Evolutionary conservation across 2,329 filamentous ascomycete genomes (phyloP), one percentile per base, ranked within the genome.

Genomic region (Aurifilum marmelostoma): DNA sequence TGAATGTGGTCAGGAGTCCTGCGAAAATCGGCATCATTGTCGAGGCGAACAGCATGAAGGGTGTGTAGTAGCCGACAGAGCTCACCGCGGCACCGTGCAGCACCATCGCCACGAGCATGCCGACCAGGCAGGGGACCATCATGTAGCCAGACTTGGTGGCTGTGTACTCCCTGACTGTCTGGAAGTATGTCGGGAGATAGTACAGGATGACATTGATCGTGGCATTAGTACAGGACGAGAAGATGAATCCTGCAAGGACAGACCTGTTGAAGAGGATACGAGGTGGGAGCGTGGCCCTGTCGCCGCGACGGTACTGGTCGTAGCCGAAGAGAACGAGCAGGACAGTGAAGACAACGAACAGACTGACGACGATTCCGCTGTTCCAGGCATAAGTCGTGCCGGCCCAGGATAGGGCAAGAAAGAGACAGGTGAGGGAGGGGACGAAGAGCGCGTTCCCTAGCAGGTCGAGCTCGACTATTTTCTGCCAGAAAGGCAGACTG

Each of bases 181-280:
- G 78, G 74, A 82, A 81, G 75, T 80, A 82, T 64, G 81, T 76
- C 0, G 81, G 80, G 0, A 82, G 74, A 70, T 80, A 79, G 72
- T 80, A 81, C 18, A 69, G 59, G 12, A 71, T 59, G 12, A 71
- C 60, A 9, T 54, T 64, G n/a, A 71, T 41, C n/a, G 67, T 60
- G 7, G 69, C 50, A 6, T 69, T 71, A 4, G 66, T 68, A 3
- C 79, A 72, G 1, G 78, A 67, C 1, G 80, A 66, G 70, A 79
- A 80, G 71, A 76, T 79, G 14, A 71, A 70, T 1, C 77, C 77
- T 1, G 74, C 75, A n/a, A 72, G 65, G 39, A 81, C 74, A 11
- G 74, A 75, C 1, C 77, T 74, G 12, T 77, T 72, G 4, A 77
- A 70, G 0, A 73, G 69, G 3, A 72, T 69, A 7, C 69, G 67